Evolutionary conservation across 2,329 filamentous ascomycete species (phyloP).

Genomic region (Aspergillus awamori): DNA sequence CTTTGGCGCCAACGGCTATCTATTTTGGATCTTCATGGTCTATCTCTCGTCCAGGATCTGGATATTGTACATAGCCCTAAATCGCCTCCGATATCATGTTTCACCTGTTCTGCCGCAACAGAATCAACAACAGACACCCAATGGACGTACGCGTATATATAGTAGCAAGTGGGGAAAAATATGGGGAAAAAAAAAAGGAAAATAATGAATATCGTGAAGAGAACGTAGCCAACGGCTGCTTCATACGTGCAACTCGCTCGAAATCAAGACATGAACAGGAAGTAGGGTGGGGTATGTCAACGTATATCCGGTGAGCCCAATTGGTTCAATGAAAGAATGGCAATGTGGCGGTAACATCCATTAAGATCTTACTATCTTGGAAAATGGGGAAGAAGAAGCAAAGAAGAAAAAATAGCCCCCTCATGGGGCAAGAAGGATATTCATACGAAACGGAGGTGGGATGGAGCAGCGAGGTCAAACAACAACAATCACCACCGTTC

Average conservation of each 20-base stretch:
- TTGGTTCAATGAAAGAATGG: constrained; percentile 7
- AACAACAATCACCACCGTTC: constrained; percentile 5
- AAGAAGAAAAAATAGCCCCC: not conserved
- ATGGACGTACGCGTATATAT: not conserved
- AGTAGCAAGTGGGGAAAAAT: not conserved
- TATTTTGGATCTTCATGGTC: not conserved
- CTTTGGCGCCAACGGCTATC: not conserved
- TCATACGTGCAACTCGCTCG: not conserved
- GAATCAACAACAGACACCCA: not conserved
- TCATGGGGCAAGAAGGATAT: constrained; percentile 1
- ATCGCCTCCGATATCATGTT: constrained; percentile 2
- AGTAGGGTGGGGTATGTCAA: constrained; percentile 7
- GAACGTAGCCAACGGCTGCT: constrained; percentile 7
- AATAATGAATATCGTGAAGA: not conserved
- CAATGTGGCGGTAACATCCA: constrained; percentile 5
- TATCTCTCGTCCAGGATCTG: not conserved
- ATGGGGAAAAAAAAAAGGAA: not conserved
- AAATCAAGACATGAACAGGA: constrained; percentile 1
- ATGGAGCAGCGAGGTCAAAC: not conserved
- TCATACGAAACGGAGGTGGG: not conserved
- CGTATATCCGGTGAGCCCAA: not conserved
- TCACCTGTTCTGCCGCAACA: not conserved
- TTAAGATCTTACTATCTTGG: constrained; percentile 6
- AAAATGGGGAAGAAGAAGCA: constrained; percentile 6
- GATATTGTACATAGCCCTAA: constrained; percentile 10